Conservation (phyloP, 1,139 yeast genomes). For the Torulaspora pretoriensis region DNA sequence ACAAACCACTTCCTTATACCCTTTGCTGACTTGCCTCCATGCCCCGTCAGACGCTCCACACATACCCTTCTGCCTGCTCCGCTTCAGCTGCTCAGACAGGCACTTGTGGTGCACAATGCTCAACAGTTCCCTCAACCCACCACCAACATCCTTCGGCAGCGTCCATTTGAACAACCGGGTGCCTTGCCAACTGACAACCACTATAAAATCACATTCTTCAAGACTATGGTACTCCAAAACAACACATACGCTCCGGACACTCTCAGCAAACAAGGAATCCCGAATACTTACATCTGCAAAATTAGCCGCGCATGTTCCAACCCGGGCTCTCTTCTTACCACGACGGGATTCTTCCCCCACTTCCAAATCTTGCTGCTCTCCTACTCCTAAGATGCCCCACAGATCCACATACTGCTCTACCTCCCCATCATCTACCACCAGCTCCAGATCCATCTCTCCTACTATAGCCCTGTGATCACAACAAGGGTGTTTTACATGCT, state of each 20-base stretch:
- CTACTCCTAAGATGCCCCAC: not conserved
- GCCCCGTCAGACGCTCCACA: not conserved
- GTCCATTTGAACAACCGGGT: not conserved
- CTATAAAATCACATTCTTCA: not conserved
- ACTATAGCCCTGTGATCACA: not conserved
- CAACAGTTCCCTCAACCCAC: conserved; percentile 4
- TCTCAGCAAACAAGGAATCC: not conserved
- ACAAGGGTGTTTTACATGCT: too few species aligned
- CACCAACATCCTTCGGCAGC: not conserved
- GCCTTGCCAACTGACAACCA: not conserved
- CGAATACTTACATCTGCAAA: not conserved
- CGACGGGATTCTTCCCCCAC: not conserved
- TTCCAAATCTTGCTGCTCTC: not conserved
- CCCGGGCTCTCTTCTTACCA: not conserved
- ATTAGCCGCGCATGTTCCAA: not conserved
- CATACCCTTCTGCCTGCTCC: not conserved
- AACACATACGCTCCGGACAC: not conserved
- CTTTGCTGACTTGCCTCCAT: conserved; percentile 6
- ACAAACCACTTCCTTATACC: conserved; percentile 18
- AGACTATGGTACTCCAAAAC: not conserved
- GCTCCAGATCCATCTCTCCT: not conserved
- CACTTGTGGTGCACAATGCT: conserved; percentile 11
- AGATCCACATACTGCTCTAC: not conserved
- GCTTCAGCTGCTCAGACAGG: conserved; percentile 8
- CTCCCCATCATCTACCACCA: not conserved